Evolutionary conservation across 768 basidiomycete species (phyloP), one percentile per base, ranked within the genome.

Genomic region (Zangia roseola): DNA sequence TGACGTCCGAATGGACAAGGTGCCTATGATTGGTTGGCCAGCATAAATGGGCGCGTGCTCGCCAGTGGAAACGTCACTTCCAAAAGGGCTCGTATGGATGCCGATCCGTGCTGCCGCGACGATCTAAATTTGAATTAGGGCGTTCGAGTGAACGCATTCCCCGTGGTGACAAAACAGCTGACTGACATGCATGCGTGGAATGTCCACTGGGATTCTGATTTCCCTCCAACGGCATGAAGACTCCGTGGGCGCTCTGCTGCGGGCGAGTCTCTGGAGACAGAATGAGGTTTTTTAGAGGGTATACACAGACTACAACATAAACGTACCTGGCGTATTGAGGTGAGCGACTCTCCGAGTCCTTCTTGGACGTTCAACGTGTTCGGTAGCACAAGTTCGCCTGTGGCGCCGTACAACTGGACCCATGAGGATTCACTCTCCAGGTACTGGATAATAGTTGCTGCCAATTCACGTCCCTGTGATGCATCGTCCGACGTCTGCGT

Each of bases 171-270:
- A 28, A 26, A 31, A 37, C 39, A 7, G 14, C 39, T 7, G 33
- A 69, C 86, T 69, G 49, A 91, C 93, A 60, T 84, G 82, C 77
- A 91, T 85, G 49, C 72, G 72, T 57, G 93, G 93, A 25, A 94
- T 77, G 59, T 94, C 93, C 6, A 94, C 86, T 21, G 91, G 91
- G 40, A 94, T 90, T 49, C 74, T 77, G 37, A 94, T 78, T 55
- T 86, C 82, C 37, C 83, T 77, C 91, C 91, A 95, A 16, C 71
- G 60, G 17, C 59, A 64, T 39, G 58, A 51, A 6, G 46, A 57
- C 56, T 14, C 76, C 54, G 67, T 60, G 12, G 74, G 59, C 12
- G 65, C 71, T 55, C 70, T 72, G 47, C 77, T 75, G 45, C 62
- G 64, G 20, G 70, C 70, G 30, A 85, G 46, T 5, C 38, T 54